Base-by-base conservation (phyloP, 2,329 filamentous ascomycete species). In the Ceratocystis eucalypticola region DNA sequence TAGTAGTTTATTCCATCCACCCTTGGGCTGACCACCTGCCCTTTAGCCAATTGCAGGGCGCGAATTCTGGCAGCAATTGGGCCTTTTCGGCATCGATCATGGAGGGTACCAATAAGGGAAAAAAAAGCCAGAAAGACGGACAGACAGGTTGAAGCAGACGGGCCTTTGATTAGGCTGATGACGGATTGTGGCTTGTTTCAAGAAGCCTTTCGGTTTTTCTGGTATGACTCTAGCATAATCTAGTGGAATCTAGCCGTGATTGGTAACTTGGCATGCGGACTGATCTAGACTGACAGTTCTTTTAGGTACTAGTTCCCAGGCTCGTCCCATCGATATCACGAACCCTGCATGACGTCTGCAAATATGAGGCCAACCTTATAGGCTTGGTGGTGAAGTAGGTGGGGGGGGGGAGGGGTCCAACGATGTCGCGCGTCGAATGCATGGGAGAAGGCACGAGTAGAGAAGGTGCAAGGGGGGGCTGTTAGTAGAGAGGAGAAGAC, bases 121-220 rank as follows among this genome's bases (percentile, higher is more conserved):
- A 25, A 28, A 28, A 15, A 20, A 10, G 10, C 25, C 20, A 15
- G 20, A 22, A 22, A 10, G 46, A 48, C 6, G 17, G 20, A 20
- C 6, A 50, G 17, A 25, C 8, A 50, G 20, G 22, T 22, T 53
- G 48, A 15, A 25, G 48, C 48, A 53, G 37, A 41, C 3, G 12
- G 12, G 48, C 22, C 48, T n/a, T 53, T n/a, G 25, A 53, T 15
- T 25, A 15, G 48, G 48, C 48, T 50, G 62, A 25, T 15, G 2
- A 33, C 15, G 30, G 61, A 37, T 37, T 62, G 48, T 64, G 62
- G 48, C 48, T 48, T 64, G 48, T 64, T 48, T 50, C 62, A 64
- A 46, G 44, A 30, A 53, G 8, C 48, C 48, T 25, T 53, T 17
- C 3, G 1, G 37, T 41, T 41, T 41, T n/a, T 41, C 20, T 33